Conservation (phyloP, 768 basidiomycete genomes). For the Boletus huronensis region DNA sequence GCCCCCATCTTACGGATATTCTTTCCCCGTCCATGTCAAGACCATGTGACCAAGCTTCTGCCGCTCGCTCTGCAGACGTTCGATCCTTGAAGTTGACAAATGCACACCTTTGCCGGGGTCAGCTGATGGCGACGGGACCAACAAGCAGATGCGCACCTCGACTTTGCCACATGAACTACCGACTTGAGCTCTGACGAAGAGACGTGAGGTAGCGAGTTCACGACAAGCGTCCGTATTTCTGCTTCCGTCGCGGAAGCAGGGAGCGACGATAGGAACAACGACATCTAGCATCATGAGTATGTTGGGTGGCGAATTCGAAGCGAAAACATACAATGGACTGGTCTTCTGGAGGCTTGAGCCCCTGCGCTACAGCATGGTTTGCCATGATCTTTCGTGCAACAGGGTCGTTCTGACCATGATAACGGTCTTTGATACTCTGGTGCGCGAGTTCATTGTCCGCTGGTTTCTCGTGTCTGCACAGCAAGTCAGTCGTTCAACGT, state of each 20-base stretch:
- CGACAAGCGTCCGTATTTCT: constrained; percentile 67
- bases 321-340: constrained; percentile 63
- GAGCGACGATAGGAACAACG: constrained; percentile 79
- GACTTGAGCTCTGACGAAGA: constrained; percentile 71
- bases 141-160: constrained; percentile 44
- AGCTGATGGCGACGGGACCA: neutral
- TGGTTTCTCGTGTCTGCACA: constrained; percentile 79
- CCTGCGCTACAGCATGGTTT: constrained; percentile 74
- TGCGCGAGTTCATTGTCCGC: constrained; percentile 77
- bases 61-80: constrained; percentile 78
- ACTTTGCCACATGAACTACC: constrained; percentile 80
- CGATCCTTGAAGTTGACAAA: constrained; percentile 93
- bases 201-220: constrained; percentile 61
- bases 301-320: neutral
- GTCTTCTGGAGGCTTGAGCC: constrained; percentile 89
- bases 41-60: constrained; percentile 87
- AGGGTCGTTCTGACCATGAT: constrained; percentile 89
- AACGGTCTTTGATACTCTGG: constrained; percentile 93
- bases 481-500: neutral
- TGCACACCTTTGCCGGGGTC: constrained; percentile 62
- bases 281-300: constrained; percentile 52
- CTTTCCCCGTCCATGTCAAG: constrained; percentile 79
- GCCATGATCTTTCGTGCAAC: constrained; percentile 89
- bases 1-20: constrained; percentile 83
- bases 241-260: constrained; percentile 68